phyloP scores from a whole-genome alignment of 768 basidiomycete species.

The Crassisporium funariophilum region DNA sequence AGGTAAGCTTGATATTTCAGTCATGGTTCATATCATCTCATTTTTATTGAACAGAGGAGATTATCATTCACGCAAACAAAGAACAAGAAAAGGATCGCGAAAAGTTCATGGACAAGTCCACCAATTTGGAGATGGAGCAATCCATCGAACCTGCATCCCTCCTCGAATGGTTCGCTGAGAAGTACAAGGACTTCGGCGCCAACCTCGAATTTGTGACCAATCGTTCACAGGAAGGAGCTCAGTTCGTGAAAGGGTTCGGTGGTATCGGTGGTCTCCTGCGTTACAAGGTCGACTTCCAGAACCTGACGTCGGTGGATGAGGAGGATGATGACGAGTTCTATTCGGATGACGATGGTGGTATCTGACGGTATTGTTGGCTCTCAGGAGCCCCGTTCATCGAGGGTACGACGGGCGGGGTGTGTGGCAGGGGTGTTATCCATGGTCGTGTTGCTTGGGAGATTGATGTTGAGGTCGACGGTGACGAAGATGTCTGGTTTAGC shows the following conservation, averaged over 20 bases:
- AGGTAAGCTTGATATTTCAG: slow-evolving; percentile 45
- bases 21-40: neutral
- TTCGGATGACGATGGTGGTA: slow-evolving; percentile 72
- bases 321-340: slow-evolving; percentile 90
- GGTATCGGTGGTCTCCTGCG: slow-evolving; percentile 94
- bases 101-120: slow-evolving; percentile 95
- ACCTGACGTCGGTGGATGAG: slow-evolving; percentile 73
- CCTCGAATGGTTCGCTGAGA: slow-evolving; percentile 98
- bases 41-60: slow-evolving; percentile 73
- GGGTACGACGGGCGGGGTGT: slow-evolving; percentile 73
- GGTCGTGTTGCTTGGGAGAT: slow-evolving; percentile 3
- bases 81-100: slow-evolving; percentile 92
- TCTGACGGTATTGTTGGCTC: slow-evolving; percentile 91
- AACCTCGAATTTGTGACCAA: slow-evolving; percentile 96
- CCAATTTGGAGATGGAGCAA: slow-evolving; percentile 95
- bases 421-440: slow-evolving; percentile 30
- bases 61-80: slow-evolving; percentile 74
- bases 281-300: slow-evolving; percentile 97
- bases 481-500: neutral
- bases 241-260: slow-evolving; percentile 98
- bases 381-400: slow-evolving; percentile 70
- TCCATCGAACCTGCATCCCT: slow-evolving; percentile 77
- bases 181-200: slow-evolving; percentile 97
- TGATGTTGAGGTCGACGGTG: slow-evolving; percentile 3
- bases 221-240: slow-evolving; percentile 94